Evolutionary conservation across 148 eudicot species (phyloP).

Genomic region (Salicornia ramosissima): DNA sequence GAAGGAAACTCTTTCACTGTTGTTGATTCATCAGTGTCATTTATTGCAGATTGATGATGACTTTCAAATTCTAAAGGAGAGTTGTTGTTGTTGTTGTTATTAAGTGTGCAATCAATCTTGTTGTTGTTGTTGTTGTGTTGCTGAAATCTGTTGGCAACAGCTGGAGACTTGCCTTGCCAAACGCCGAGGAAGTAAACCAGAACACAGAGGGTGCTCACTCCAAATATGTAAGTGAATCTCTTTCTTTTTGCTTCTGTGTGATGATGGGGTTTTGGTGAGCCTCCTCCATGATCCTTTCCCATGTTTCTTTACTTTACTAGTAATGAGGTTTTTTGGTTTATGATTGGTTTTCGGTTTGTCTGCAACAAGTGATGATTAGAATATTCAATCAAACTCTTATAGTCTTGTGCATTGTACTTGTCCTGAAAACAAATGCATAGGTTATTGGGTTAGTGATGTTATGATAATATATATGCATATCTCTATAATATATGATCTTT

Average conservation of each 20-base stretch:
- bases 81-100: conserved; percentile 1
- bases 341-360: not conserved
- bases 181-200: conserved; percentile 72
- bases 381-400: not conserved
- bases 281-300: conserved; percentile 65
- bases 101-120: conserved; percentile 18
- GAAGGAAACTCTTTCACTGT: conserved; percentile 40
- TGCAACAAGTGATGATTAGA: not conserved
- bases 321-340: not conserved
- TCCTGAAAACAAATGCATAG: not conserved
- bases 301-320: conserved; percentile 37
- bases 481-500: too few relatives aligned
- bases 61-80: conserved; percentile 74
- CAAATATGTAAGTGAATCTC: conserved; percentile 60
- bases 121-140: conserved; percentile 28
- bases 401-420: conserved; percentile 1
- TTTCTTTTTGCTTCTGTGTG: conserved; percentile 44
- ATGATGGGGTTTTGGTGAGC: conserved; percentile 67
- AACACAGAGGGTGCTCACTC: conserved; percentile 63
- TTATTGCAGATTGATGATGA: conserved; percentile 55
- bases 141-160: conserved; percentile 36
- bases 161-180: conserved; percentile 45
- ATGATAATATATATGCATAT: too few relatives aligned
- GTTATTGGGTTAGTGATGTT: not conserved
- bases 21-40: conserved; percentile 24